Evolutionary conservation across 2,329 filamentous ascomycete species (phyloP), one percentile per base, ranked within the genome.

Genomic region (Talaromyces sp.): DNA sequence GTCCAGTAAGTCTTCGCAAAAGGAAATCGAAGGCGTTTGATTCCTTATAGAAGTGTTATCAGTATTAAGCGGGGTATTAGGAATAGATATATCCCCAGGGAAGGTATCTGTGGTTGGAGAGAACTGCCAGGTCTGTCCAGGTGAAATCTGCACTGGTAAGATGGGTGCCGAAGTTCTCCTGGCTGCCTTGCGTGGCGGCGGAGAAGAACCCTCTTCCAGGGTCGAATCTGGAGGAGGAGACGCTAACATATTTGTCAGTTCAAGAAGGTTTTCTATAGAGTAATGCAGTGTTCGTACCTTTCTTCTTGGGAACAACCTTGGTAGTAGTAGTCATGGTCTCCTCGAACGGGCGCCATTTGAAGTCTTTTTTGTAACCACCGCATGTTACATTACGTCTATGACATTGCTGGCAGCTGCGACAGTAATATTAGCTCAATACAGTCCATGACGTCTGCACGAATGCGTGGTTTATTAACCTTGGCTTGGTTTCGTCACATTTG

Each of bases 401-500:
- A 69, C 87, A 89, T 75, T 89, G 86, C 61, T 84, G 78, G 67
- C 87, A 89, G 24, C 79, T 81, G 56, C 2, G 17, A 41, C 19
- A 43, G 9, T 17, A 31, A 57, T 3, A 57, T 59, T 56, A 59
- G 29, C 38, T 14, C 32, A 24, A 6, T 10, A 5, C 12, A 0
- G n/a, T 29, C 32, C 26, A 31, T 35, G 48, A 52, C 48, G 26
- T 29, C 48, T 26, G 48, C 17, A 17, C 17, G 11, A 52, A 29
- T n/a, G 27, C 48, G 12, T 52, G 19, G 43, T 31, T 8, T 52
- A 52, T 46, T 43, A 43, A 61, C 59, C 59, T 61, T 0, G 87
- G 88, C 65, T 90, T 89, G 52, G 83, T 84, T 76, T 90, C 88
- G 71, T 89, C 88, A 74, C 88, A 90, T 75, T 90, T 90, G 57